Evolutionary conservation across 495 filamentous ascomycete species (phyloP).

Genomic region (Friedmanniomyces endolithicus): DNA sequence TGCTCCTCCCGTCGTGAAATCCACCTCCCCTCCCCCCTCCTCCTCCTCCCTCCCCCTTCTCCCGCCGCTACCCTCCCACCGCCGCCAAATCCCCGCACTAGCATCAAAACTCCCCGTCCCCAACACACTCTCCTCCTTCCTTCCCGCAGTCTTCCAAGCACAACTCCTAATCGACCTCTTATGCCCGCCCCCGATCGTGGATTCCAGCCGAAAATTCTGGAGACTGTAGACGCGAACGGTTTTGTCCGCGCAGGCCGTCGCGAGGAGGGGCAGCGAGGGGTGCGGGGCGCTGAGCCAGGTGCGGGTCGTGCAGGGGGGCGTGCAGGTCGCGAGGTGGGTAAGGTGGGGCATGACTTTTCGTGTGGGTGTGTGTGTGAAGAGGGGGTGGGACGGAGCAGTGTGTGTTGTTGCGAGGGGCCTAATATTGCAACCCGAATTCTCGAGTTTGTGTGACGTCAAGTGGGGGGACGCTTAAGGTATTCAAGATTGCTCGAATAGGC

Average conservation of each 20-base stretch:
- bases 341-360: conserved; percentile 26
- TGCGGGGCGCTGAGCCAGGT: conserved; percentile 79
- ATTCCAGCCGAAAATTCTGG: conserved; percentile 60
- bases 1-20: conserved; percentile 25
- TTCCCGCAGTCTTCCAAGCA: conserved; percentile 64
- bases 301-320: conserved; percentile 58
- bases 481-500: background rate
- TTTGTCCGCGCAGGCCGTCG: conserved; percentile 75
- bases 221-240: conserved; percentile 82
- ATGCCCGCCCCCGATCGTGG: conserved; percentile 73
- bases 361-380: no score
- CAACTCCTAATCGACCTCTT: conserved; percentile 68
- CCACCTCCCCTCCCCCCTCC: conserved; percentile 21
- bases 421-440: no score
- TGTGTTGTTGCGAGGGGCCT: no score
- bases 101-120: conserved; percentile 87
- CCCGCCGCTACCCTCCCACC: conserved; percentile 38
- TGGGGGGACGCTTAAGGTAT: background rate
- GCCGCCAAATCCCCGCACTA: conserved; percentile 77
- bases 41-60: conserved; percentile 22
- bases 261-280: conserved; percentile 74
- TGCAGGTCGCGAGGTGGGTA: conserved; percentile 38
- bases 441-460: background rate
- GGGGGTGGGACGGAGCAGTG: no score
- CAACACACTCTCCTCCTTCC: conserved; percentile 50